Base-by-base conservation (phyloP, 2,329 filamentous ascomycete genomes). In the Calonectria ilicicola region DNA sequence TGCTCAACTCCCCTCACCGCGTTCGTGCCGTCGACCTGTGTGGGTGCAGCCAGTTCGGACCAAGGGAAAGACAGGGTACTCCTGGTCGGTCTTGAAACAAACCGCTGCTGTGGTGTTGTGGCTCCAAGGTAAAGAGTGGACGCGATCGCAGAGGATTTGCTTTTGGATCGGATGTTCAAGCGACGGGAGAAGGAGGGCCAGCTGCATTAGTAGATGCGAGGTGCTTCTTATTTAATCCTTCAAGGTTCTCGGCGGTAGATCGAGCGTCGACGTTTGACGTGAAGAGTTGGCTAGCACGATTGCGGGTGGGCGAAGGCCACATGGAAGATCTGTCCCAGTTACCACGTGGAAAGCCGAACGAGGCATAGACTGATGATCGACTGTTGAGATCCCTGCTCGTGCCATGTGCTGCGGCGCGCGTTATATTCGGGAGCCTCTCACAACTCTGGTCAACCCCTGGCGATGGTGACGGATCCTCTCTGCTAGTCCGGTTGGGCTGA, bases 281-380 rank as follows among this genome's bases (percentile, higher is more conserved):
- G 65, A 58, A 9, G 47, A 58, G 27, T 42, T 29, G n/a, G 38
- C n/a, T 35, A 42, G 40, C 26, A 35, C 21, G 46, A 47, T 23
- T 38, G 35, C 42, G n/a, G 27, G 27, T 17, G 63, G 26, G 65
- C 40, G 65, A 26, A 42, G 49, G 65, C 49, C 65, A 67, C 65
- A 67, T 67, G 65, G 65, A 46, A 42, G 27, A 67, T 56, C 26
- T 35, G 65, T 32, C 65, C 47, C 65, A 46, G 51, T 44, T 29
- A 35, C 58, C 58, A 63, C 58, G 58, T 63, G 58, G 58, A 46
- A 46, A 27, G 19, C 44, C 58, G 19, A 40, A 53, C 49, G 49
- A 42, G 35, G 26, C 17, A 46, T 21, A 32, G 49, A 19, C 64
- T 38, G 35, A 23, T n/a, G 26, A 42, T 42, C 23, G 58, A 19